A percentile compares a stretch with the other conserved stretches of the same genome.
These are phyloP conservation scores for Trypanosoma lewisi DNA, from an alignment of 208 protist species.

Conservation along the genomic window DNA sequence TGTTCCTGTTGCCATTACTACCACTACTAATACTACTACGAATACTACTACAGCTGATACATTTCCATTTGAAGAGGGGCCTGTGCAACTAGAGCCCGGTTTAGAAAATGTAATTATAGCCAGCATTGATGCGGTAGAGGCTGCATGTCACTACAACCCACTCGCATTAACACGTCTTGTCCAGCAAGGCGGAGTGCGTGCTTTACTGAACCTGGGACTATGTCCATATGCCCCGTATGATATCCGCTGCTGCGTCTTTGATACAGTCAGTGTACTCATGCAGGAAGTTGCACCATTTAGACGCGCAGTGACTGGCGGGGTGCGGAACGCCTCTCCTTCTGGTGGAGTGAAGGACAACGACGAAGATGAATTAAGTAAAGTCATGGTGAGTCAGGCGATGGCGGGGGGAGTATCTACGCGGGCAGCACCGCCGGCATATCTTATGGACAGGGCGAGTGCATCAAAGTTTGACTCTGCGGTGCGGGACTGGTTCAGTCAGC, in stretches of 20 bases:
- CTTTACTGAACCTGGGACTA: conserved; percentile 70
- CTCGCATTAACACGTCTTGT: conserved; percentile 63
- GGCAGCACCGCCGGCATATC: conserved; percentile 43
- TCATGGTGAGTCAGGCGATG: conserved; percentile 72
- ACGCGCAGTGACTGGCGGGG: conserved; percentile 32
- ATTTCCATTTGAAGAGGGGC: conserved; percentile 11
- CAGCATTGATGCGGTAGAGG: conserved; percentile 75
- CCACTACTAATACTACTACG: too few relatives aligned
- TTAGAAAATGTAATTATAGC: conserved; percentile 62
- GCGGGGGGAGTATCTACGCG: conserved; percentile 32
- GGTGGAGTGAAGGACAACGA: not conserved
- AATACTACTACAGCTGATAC: too few relatives aligned
- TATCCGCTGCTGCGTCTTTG: conserved; percentile 70
- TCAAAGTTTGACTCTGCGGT: conserved; percentile 85
- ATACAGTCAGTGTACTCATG: conserved; percentile 81
- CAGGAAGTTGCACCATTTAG: conserved; percentile 83
- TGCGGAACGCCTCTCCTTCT: conserved; percentile 2
- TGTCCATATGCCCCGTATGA: conserved; percentile 62
- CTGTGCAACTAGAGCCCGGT: conserved; percentile 38
- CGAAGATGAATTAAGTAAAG: conserved; percentile 48
- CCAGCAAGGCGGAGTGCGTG: conserved; percentile 67
- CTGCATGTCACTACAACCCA: conserved; percentile 87
- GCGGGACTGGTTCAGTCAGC: conserved; percentile 80
- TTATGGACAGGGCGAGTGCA: conserved; percentile 78
- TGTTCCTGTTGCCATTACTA: too few relatives aligned